Evolutionary conservation across 2,329 filamentous ascomycete genomes (phyloP).

Genomic region (Cercospora citrullina): DNA sequence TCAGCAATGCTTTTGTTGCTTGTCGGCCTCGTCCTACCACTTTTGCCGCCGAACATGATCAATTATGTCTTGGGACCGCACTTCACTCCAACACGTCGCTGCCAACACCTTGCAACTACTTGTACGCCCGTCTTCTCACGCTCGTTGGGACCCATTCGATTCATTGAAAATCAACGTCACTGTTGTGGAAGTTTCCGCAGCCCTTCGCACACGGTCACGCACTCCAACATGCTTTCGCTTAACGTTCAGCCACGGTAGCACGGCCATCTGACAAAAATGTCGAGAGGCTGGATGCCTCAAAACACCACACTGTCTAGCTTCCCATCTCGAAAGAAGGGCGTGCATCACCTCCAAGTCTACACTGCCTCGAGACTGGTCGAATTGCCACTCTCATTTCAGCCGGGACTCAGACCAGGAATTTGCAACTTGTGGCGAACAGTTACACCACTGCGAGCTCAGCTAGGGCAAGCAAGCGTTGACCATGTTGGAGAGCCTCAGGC

Average conservation of each 20-base stretch:
- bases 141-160: not conserved
- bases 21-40: not conserved
- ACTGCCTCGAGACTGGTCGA: not conserved
- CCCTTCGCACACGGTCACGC: not conserved
- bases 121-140: not conserved
- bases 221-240: conserved; percentile 6
- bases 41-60: not conserved
- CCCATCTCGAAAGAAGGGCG: not conserved
- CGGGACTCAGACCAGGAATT: not conserved
- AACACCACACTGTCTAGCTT: not conserved
- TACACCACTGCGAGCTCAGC: not conserved
- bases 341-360: not conserved
- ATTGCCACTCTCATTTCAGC: not conserved
- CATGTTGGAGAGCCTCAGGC: not conserved
- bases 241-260: conserved; percentile 19
- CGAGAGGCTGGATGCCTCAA: conserved; percentile 15
- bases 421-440: not conserved
- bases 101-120: not conserved
- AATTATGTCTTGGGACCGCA: not conserved
- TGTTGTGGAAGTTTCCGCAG: not conserved
- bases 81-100: not conserved
- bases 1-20: not conserved
- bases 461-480: not conserved
- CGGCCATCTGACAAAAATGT: conserved; percentile 11
- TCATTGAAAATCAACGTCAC: not conserved